Conservation (phyloP, 2,329 filamentous ascomycete genomes). For the Biscogniauxia sp. region DNA sequence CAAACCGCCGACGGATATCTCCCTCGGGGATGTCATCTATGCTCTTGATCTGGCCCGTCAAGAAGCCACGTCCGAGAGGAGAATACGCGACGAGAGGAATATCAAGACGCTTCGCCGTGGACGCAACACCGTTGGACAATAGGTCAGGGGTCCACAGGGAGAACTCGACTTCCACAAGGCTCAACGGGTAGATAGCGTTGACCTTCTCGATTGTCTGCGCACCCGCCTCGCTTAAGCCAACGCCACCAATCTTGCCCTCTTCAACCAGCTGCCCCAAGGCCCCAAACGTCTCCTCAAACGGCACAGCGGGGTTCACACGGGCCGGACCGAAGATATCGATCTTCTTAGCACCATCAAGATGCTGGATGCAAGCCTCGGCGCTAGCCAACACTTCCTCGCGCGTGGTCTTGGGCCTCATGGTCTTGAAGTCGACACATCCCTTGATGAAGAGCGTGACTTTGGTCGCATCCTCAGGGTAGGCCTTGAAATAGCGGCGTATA, state of each 20-base stretch:
- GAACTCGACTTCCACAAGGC: slow-evolving; percentile 60
- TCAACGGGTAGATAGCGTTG: slow-evolving; percentile 52
- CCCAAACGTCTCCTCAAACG: slow-evolving; percentile 32
- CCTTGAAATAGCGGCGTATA: background rate
- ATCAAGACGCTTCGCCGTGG: slow-evolving; percentile 51
- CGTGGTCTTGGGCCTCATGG: background rate
- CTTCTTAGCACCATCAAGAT: slow-evolving; percentile 43
- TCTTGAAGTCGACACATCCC: background rate
- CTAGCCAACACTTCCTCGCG: background rate
- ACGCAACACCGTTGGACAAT: slow-evolving; percentile 55
- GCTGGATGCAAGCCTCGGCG: slow-evolving; percentile 31
- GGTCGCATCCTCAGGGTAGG: background rate
- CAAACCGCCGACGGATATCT: slow-evolving; percentile 41
- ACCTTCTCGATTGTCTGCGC: slow-evolving; percentile 40
- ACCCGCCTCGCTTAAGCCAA: slow-evolving; percentile 34
- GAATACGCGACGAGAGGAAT: slow-evolving; percentile 61
- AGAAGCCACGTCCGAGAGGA: slow-evolving; percentile 56
- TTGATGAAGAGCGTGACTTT: background rate
- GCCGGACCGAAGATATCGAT: slow-evolving; percentile 51
- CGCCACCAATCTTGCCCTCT: slow-evolving; percentile 28
- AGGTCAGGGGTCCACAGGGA: slow-evolving; percentile 56
- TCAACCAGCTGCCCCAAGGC: slow-evolving; percentile 30
- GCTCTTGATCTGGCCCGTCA: slow-evolving; percentile 48
- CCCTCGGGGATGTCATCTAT: slow-evolving; percentile 44
- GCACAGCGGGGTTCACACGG: slow-evolving; percentile 40